Evolutionary conservation across 2,329 filamentous ascomycete species (phyloP).

Genomic region (Sarocladium strictum): DNA sequence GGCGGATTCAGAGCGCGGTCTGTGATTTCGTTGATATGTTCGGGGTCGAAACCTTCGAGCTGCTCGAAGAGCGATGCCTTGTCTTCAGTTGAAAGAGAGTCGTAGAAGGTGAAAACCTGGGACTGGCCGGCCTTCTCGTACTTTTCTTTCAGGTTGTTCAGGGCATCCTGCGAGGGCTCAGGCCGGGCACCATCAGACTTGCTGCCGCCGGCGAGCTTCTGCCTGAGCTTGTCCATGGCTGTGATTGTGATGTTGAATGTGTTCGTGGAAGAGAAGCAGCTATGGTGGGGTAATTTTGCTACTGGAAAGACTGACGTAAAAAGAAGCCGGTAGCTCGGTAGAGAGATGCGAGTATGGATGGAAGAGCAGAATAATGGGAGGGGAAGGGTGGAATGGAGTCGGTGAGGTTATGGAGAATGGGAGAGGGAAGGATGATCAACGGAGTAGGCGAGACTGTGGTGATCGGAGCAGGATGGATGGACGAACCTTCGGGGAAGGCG

Average conservation of each 20-base stretch:
- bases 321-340: background rate
- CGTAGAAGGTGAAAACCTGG: constrained; percentile 76
- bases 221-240: constrained; percentile 39
- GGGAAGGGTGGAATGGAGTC: background rate
- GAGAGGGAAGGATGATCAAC: background rate
- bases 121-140: constrained; percentile 72
- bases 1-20: constrained; percentile 75
- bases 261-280: background rate
- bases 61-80: constrained; percentile 78
- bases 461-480: background rate
- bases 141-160: constrained; percentile 64
- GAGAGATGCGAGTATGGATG: background rate
- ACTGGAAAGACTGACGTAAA: background rate
- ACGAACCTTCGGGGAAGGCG: background rate
- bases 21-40: constrained; percentile 81
- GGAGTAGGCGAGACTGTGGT: background rate
- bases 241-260: constrained; percentile 7
- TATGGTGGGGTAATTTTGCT: background rate
- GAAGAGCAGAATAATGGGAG: background rate
- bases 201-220: constrained; percentile 25
- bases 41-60: constrained; percentile 74
- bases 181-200: constrained; percentile 24
- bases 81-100: constrained; percentile 66
- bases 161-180: constrained; percentile 58
- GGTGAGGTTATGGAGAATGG: background rate